Percentiles rank a stretch among this genome's conserved stretches.
Evolutionary conservation across 2,329 filamentous ascomycete species (phyloP).

Genomic region (Emydomyces testavorans): DNA sequence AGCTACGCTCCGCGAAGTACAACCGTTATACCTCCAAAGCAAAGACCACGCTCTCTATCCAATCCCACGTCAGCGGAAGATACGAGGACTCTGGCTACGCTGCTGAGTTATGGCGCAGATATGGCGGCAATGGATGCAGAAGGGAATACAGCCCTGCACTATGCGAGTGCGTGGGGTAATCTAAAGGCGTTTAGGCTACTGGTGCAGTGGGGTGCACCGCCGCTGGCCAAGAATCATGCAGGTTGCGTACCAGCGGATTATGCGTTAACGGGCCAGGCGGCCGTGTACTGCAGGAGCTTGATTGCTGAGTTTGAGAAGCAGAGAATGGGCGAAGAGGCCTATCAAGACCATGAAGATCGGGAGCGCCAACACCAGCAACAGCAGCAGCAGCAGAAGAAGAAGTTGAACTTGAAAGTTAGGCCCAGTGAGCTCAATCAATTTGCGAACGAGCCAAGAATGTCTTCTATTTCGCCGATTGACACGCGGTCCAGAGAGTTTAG

Average conservation of each 20-base stretch:
- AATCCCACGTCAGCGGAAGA: constrained; percentile 21
- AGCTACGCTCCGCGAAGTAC: constrained; percentile 15
- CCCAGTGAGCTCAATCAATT: constrained; percentile 9
- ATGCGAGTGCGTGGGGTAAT: constrained; percentile 72
- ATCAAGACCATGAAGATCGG: constrained; percentile 1
- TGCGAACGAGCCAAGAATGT: constrained; percentile 1
- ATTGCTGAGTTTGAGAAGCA: constrained; percentile 46
- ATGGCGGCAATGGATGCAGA: constrained; percentile 52
- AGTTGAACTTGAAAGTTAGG: constrained; percentile 10
- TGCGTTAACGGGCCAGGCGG: constrained; percentile 67
- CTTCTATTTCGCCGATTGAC: constrained; percentile 12
- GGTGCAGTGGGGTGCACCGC: constrained; percentile 65
- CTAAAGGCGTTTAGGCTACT: constrained; percentile 65
- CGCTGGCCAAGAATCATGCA: constrained; percentile 59
- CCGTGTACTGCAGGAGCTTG: constrained; percentile 70
- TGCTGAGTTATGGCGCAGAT: constrained; percentile 29
- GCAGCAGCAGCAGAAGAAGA: constrained; percentile 9
- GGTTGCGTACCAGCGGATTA: constrained; percentile 78
- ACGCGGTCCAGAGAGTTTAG: constrained; percentile 3
- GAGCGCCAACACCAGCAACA: neutral
- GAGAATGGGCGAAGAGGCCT: constrained; percentile 4
- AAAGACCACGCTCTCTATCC: constrained; percentile 15
- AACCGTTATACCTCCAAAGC: constrained; percentile 20
- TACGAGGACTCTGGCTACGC: constrained; percentile 21
- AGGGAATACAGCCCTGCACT: constrained; percentile 80